phyloP scores from a whole-genome alignment of 2,329 filamentous ascomycete species.

The Claviceps pazoutovae region DNA sequence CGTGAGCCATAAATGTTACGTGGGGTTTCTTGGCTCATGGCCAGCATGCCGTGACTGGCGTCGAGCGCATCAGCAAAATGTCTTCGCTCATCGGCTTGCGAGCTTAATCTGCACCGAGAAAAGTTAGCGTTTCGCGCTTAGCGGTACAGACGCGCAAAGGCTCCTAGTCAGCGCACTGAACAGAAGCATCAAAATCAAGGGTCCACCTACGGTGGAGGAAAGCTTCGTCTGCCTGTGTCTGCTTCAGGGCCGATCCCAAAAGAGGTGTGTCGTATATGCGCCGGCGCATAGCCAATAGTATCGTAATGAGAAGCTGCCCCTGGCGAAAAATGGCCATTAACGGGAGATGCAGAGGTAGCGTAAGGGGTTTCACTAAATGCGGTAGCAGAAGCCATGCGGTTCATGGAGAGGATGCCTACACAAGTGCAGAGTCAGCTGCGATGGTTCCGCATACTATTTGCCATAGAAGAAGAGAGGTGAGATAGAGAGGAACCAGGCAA shows the following conservation, averaged over 20 bases:
- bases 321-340: slow-evolving; percentile 50
- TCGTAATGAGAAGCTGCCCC: slow-evolving; percentile 57
- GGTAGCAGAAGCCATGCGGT: slow-evolving; percentile 49
- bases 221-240: slow-evolving; percentile 52
- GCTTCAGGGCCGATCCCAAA: slow-evolving; percentile 44
- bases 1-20: slow-evolving; percentile 72
- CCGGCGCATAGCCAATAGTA: slow-evolving; percentile 58
- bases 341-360: slow-evolving; percentile 52
- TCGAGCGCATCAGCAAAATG: slow-evolving; percentile 83
- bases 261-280: slow-evolving; percentile 41
- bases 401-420: slow-evolving; percentile 59
- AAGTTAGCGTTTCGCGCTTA: not conserved
- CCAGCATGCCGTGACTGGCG: slow-evolving; percentile 86
- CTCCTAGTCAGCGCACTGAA: not conserved
- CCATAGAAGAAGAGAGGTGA: not conserved
- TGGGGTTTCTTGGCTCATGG: slow-evolving; percentile 89
- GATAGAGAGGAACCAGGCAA: not conserved
- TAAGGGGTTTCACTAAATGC: slow-evolving; percentile 59
- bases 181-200: not conserved
- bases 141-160: no score
- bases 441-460: slow-evolving; percentile 10
- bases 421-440: slow-evolving; percentile 38
- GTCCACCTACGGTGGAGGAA: slow-evolving; percentile 60
- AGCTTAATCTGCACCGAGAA: slow-evolving; percentile 23
- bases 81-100: slow-evolving; percentile 42